phyloP scores from a whole-genome alignment of 2,329 filamentous ascomycete genomes.

The Fusarium sp. region DNA sequence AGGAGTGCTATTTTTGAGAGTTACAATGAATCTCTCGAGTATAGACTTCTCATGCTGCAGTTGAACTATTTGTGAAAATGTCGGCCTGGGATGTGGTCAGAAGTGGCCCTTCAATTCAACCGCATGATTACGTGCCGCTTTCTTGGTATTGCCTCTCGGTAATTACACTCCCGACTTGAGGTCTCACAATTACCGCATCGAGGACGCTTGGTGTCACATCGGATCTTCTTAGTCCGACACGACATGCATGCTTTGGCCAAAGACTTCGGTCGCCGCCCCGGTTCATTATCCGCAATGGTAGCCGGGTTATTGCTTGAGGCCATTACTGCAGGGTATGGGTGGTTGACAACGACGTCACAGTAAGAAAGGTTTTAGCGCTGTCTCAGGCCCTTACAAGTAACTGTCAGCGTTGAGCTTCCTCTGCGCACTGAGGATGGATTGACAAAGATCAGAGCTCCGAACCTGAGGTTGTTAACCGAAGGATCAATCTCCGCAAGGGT shows the following conservation, averaged over 20 bases:
- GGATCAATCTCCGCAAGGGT: too few species aligned
- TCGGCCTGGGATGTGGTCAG: background rate
- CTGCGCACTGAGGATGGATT: too few species aligned
- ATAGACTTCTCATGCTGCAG: slow-evolving; percentile 5
- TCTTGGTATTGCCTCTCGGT: slow-evolving; percentile 5
- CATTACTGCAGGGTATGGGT: background rate
- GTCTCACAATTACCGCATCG: slow-evolving; percentile 7
- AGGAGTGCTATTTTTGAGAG: background rate
- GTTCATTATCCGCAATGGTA: background rate
- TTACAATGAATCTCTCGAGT: slow-evolving; percentile 2
- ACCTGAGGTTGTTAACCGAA: too few species aligned
- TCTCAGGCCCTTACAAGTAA: too few species aligned
- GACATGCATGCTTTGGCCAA: slow-evolving; percentile 13
- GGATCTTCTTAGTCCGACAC: slow-evolving; percentile 23
- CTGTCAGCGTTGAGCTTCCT: too few species aligned
- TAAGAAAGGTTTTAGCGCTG: too few species aligned
- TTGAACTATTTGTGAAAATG: slow-evolving; percentile 15
- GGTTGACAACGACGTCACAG: background rate
- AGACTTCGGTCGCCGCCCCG: slow-evolving; percentile 2
- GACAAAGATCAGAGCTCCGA: too few species aligned
- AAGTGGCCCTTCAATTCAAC: too few species aligned
- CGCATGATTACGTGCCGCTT: background rate
- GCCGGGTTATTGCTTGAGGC: background rate
- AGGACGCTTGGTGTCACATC: slow-evolving; percentile 6
- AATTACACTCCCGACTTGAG: slow-evolving; percentile 8